Evolutionary conservation across 139 green algal species (phyloP), one percentile per base, ranked within the genome.

Genomic region (Raphidocelis subcapitata): DNA sequence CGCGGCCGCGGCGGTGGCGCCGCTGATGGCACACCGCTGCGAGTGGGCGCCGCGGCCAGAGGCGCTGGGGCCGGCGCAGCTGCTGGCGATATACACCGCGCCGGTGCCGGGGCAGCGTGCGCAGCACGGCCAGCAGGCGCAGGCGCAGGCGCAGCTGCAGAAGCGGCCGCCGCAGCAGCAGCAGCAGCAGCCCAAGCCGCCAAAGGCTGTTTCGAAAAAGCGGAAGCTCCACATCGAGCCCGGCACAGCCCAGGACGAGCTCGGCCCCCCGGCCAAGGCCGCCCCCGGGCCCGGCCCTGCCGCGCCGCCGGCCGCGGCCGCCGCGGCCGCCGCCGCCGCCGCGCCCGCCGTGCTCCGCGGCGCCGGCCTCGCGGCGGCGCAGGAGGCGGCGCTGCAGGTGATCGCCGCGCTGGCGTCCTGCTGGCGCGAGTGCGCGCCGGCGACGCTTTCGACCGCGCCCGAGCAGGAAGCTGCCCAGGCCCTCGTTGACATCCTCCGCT

Each of bases 361-460:
- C 3, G n/a, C 52, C 0, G 1, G 12, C 24, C 14, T 1, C 23
- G 26, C 26, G 37, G 32, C 54, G 31, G 41, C 69, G 44, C 65
- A 62, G 49, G 32, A 29, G 44, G 29, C 68, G 59, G 44, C 29
- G 3, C 32, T 56, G 5, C 55, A 64, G 33, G 72, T 89, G 69
- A 59, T 89, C 51, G 28, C 18, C 0, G 74, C 80, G 20, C 71
- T 91, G 67, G 64, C 84, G 73, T 81, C 84, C 2, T 80, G 66
- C 52, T 92, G 86, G 86, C 21, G 51, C 24, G 86, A 90, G 66
- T 85, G 79, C 46, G 66, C 52, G 2, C 84, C 86, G 23, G 74
- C 32, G 28, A 73, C 75, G 72, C 64, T 92, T 46, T 37, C 63
- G 0, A 62, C 66, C 14, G 57, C 62, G 3, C 86, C 86, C 3